These are phyloP conservation scores for Penicillium hordei DNA, from an alignment of 2,329 filamentous ascomycete species.

Conservation along the genomic window DNA sequence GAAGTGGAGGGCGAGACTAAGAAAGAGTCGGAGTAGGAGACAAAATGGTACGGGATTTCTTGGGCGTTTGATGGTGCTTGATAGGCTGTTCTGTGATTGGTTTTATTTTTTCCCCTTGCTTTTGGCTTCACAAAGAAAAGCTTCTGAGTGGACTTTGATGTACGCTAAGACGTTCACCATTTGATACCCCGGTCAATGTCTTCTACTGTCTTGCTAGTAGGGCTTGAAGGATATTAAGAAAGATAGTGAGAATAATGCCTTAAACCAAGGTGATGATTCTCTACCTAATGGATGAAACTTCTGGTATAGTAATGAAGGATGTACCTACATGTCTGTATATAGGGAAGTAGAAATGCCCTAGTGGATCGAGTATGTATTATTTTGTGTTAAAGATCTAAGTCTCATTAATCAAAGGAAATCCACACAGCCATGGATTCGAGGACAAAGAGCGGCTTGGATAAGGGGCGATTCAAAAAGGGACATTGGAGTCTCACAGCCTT, in stretches of 20 bases:
- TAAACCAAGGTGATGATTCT: background rate
- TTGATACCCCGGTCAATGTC: slow-evolving; percentile 1
- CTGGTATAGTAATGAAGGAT: background rate
- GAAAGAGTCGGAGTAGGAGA: slow-evolving; percentile 29
- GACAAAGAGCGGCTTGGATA: background rate
- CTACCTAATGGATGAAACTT: background rate
- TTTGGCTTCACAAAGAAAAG: background rate
- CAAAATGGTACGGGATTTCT: background rate
- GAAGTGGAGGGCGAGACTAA: slow-evolving; percentile 56
- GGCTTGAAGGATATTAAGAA: background rate
- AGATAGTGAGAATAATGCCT: background rate
- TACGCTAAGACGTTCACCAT: background rate
- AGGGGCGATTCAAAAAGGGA: too few species aligned
- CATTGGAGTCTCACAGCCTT: background rate
- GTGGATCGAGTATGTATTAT: background rate
- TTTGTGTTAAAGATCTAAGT: background rate
- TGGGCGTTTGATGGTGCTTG: slow-evolving; percentile 10
- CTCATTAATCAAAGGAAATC: background rate
- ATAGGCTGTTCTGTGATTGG: background rate
- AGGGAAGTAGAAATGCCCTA: background rate
- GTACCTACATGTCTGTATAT: background rate
- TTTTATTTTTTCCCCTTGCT: background rate
- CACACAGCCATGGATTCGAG: background rate
- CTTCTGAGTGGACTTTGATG: background rate
- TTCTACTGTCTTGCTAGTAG: background rate